phyloP scores from a whole-genome alignment of 1,284 basidiomycete genomes.

The Leccinum fuscescens region DNA sequence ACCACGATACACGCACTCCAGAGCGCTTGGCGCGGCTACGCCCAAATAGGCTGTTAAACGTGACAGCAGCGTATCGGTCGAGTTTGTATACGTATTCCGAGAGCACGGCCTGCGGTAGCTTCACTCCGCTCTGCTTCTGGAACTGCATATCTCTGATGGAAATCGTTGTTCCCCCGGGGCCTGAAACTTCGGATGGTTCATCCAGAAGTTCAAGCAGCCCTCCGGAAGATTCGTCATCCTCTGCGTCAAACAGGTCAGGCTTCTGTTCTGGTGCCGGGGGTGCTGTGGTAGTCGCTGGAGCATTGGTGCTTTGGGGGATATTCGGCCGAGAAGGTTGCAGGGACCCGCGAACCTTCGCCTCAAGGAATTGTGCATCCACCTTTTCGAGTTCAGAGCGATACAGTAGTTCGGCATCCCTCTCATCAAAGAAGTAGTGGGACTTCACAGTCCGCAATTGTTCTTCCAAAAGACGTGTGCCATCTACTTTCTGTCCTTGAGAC shows the following conservation, averaged over 20 bases:
- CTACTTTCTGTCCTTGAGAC: conserved; percentile 6
- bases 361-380: conserved; percentile 49
- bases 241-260: conserved; percentile 50
- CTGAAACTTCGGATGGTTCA: conserved; percentile 52
- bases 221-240: conserved; percentile 50
- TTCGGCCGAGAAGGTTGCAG: conserved; percentile 1
- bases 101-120: conserved; percentile 70
- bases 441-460: conserved; percentile 55
- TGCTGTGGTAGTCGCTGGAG: conserved; percentile 2
- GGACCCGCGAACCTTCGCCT: conserved; percentile 52
- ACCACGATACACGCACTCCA: conserved; percentile 72
- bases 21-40: conserved; percentile 70
- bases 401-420: conserved; percentile 62
- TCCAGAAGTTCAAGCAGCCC: conserved; percentile 83
- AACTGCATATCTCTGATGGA: conserved; percentile 73
- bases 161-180: conserved; percentile 55
- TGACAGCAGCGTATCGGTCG: conserved; percentile 74
- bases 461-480: conserved; percentile 38
- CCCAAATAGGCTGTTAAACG: conserved; percentile 66
- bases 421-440: conserved; percentile 74
- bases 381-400: conserved; percentile 60
- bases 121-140: conserved; percentile 79
- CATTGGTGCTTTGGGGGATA: neutral
- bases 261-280: neutral
- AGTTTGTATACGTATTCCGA: conserved; percentile 62